A percentile compares a stretch with the other conserved stretches of the same genome.
Conservation (phyloP, 2,329 filamentous ascomycete genomes). For the Microcyclospora pomicola region DNA sequence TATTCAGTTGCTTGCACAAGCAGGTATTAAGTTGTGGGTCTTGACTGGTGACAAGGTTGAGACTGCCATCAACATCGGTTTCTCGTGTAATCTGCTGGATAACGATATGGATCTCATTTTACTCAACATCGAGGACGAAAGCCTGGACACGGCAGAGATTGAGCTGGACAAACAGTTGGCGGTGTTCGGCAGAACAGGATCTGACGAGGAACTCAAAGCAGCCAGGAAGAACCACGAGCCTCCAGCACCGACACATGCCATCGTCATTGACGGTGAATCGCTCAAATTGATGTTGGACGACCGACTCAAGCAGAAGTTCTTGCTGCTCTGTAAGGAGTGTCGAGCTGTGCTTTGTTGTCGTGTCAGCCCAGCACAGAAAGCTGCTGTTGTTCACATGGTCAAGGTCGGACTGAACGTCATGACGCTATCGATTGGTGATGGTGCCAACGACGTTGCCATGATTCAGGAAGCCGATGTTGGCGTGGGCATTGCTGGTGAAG, state of each 20-base stretch:
- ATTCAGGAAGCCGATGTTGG: slow-evolving; percentile 96
- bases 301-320: slow-evolving; percentile 73
- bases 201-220: slow-evolving; percentile 66
- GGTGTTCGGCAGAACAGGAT: slow-evolving; percentile 66
- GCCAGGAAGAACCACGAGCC: slow-evolving; percentile 76
- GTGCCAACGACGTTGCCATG: slow-evolving; percentile 94
- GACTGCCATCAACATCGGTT: slow-evolving; percentile 98
- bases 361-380: slow-evolving; percentile 93
- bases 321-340: slow-evolving; percentile 93
- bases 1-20: slow-evolving; percentile 76
- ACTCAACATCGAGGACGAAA: slow-evolving; percentile 70
- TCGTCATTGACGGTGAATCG: slow-evolving; percentile 90
- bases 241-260: slow-evolving; percentile 73
- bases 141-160: slow-evolving; percentile 46
- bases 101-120: slow-evolving; percentile 97
- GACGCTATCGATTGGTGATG: slow-evolving; percentile 85
- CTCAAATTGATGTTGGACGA: slow-evolving; percentile 79
- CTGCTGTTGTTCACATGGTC: slow-evolving; percentile 90
- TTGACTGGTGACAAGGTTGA: slow-evolving; percentile 97
- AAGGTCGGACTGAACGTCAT: slow-evolving; percentile 92
- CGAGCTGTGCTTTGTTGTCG: slow-evolving; percentile 92
- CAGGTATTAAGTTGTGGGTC: slow-evolving; percentile 97
- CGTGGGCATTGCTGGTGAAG: slow-evolving; percentile 85
- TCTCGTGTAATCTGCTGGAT: slow-evolving; percentile 92
- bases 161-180: slow-evolving; percentile 62